Conservation (phyloP, 2,329 filamentous ascomycete species). For the Hymenoscyphus salicellus region DNA sequence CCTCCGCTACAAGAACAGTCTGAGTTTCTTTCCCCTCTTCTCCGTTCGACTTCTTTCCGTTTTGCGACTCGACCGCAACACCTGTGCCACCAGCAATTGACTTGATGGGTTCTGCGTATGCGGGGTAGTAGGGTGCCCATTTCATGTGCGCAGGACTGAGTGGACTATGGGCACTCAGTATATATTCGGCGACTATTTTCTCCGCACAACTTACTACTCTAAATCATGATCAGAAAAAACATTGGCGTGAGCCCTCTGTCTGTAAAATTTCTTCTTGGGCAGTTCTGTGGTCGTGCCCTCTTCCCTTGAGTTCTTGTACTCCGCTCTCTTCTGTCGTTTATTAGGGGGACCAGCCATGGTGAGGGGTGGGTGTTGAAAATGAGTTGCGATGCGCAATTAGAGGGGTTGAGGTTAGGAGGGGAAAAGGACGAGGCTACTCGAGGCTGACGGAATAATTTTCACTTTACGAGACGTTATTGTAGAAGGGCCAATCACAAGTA, state of each 20-base stretch:
- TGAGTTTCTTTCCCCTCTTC: background rate
- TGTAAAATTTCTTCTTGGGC: constrained; percentile 93
- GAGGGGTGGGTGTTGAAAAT: constrained; percentile 42
- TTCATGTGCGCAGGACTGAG: constrained; percentile 79
- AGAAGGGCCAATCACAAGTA: constrained; percentile 45
- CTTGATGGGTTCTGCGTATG: constrained; percentile 54
- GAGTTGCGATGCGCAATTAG: constrained; percentile 65
- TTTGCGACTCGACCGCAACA: constrained; percentile 4
- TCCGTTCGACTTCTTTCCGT: constrained; percentile 11
- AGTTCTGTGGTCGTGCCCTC: constrained; percentile 48
- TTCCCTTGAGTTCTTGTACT: constrained; percentile 56
- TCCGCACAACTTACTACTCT: constrained; percentile 66
- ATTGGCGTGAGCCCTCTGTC: constrained; percentile 95
- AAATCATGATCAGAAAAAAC: constrained; percentile 93
- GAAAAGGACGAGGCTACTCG: constrained; percentile 14
- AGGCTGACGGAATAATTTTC: constrained; percentile 13
- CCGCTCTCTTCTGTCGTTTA: constrained; percentile 64
- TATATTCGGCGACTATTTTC: background rate
- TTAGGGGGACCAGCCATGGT: constrained; percentile 46
- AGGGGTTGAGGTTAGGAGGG: constrained; percentile 53
- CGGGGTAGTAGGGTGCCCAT: constrained; percentile 82
- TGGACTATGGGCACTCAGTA: constrained; percentile 55
- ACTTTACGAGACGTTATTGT: constrained; percentile 49
- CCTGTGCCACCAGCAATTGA: background rate
- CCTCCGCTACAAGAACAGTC: background rate